phyloP scores from a whole-genome alignment of 2,329 filamentous ascomycete species.

The Claviceps capensis region DNA sequence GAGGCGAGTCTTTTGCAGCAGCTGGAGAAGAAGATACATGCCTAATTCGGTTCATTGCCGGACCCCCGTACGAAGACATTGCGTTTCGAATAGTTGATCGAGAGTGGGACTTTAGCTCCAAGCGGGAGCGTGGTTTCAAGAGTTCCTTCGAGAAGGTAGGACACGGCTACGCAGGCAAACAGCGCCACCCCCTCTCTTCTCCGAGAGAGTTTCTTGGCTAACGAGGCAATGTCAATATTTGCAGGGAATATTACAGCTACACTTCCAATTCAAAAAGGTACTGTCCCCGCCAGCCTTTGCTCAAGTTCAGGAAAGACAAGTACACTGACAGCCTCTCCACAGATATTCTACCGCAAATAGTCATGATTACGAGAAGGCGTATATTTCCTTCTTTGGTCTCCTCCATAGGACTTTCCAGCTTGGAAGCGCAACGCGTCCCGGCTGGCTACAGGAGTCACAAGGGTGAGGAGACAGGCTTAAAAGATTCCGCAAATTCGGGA shows the following conservation, averaged over 20 bases:
- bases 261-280: slow-evolving; percentile 98
- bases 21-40: slow-evolving; percentile 96
- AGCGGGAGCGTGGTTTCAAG: slow-evolving; percentile 84
- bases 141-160: slow-evolving; percentile 95
- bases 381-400: background rate
- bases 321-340: background rate
- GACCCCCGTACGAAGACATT: slow-evolving; percentile 91
- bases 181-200: slow-evolving; percentile 4
- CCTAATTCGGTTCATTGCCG: slow-evolving; percentile 87
- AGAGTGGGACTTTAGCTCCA: slow-evolving; percentile 97
- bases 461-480: background rate
- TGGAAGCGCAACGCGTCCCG: background rate
- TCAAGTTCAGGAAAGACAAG: background rate
- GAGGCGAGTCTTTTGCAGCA: slow-evolving; percentile 83
- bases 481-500: background rate
- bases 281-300: background rate
- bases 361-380: background rate
- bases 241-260: slow-evolving; percentile 64
- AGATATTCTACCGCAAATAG: slow-evolving; percentile 9
- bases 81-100: slow-evolving; percentile 96
- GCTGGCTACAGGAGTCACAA: background rate
- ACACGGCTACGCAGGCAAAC: slow-evolving; percentile 10
- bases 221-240: background rate
- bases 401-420: background rate
- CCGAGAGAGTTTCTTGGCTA: background rate